Conservation (phyloP, 352 stramenopile genomes). For the Phytopythium helicoides region DNA sequence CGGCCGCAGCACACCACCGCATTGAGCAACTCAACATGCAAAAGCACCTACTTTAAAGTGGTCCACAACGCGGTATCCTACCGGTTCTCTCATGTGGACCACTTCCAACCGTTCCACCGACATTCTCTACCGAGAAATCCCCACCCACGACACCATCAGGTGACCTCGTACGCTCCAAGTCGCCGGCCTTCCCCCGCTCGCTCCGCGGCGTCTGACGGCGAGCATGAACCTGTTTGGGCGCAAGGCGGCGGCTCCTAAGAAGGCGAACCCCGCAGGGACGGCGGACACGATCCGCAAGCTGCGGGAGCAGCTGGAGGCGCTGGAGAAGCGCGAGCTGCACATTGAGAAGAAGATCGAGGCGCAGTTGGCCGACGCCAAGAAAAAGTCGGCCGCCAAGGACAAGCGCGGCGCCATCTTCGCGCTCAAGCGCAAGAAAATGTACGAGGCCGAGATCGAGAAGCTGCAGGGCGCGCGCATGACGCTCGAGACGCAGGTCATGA, state of each 20-base stretch:
- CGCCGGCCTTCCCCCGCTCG: too few species aligned
- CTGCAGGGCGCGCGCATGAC: conserved; percentile 97
- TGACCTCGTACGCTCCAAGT: too few species aligned
- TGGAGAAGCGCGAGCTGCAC: conserved; percentile 95
- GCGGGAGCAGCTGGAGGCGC: conserved; percentile 85
- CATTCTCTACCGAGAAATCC: too few species aligned
- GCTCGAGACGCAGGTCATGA: conserved; percentile 92
- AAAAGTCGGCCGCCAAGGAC: conserved; percentile 95
- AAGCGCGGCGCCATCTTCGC: conserved; percentile 97
- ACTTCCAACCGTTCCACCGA: too few species aligned
- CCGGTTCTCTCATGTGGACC: too few species aligned
- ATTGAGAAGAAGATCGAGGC: conserved; percentile 96
- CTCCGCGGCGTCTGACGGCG: too few species aligned
- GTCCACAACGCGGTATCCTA: too few species aligned
- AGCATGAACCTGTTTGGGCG: conserved; percentile 87
- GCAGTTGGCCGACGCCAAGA: conserved; percentile 94
- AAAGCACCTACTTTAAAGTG: too few species aligned
- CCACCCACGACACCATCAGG: too few species aligned
- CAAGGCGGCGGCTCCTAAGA: conserved; percentile 58
- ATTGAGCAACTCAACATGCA: too few species aligned
- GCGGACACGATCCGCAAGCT: conserved; percentile 91
- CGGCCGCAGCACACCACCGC: too few species aligned
- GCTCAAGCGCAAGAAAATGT: conserved; percentile 99
- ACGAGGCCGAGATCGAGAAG: conserved; percentile 97
- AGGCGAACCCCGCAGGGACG: conserved; percentile 55